Conservation (phyloP, 768 basidiomycete genomes). For the Obba rivulosa region DNA sequence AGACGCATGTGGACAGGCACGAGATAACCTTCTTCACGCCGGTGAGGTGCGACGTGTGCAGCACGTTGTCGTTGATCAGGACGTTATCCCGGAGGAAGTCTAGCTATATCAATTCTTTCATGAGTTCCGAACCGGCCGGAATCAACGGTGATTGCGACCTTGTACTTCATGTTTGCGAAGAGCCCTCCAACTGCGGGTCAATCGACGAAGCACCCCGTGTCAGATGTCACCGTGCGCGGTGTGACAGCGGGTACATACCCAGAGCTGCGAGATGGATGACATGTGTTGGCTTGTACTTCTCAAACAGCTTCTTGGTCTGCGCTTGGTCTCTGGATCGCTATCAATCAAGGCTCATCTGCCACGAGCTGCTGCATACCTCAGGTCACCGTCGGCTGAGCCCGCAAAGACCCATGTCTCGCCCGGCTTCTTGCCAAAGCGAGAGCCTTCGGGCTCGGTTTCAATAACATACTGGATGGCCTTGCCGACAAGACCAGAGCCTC, state of each 20-base stretch:
- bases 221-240: background rate
- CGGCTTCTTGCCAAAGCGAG: constrained; percentile 67
- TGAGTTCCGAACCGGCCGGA: background rate
- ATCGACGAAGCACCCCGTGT: constrained; percentile 2
- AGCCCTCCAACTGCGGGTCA: constrained; percentile 75
- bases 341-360: background rate
- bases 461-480: constrained; percentile 75
- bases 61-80: constrained; percentile 92
- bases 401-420: constrained; percentile 88
- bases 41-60: constrained; percentile 66
- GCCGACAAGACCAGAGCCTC: constrained; percentile 86
- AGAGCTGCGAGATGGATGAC: constrained; percentile 95
- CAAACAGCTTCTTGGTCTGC: constrained; percentile 69
- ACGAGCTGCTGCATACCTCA: constrained; percentile 48
- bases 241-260: constrained; percentile 41
- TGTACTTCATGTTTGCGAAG: constrained; percentile 94
- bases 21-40: constrained; percentile 79
- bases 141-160: constrained; percentile 38
- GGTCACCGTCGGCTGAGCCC: constrained; percentile 74
- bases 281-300: constrained; percentile 91
- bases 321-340: constrained; percentile 50
- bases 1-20: constrained; percentile 95
- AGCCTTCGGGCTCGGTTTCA: constrained; percentile 71
- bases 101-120: constrained; percentile 37
- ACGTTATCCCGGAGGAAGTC: constrained; percentile 94